phyloP scores from a whole-genome alignment of 352 stramenopile species.

The Blastocystis sp. region DNA sequence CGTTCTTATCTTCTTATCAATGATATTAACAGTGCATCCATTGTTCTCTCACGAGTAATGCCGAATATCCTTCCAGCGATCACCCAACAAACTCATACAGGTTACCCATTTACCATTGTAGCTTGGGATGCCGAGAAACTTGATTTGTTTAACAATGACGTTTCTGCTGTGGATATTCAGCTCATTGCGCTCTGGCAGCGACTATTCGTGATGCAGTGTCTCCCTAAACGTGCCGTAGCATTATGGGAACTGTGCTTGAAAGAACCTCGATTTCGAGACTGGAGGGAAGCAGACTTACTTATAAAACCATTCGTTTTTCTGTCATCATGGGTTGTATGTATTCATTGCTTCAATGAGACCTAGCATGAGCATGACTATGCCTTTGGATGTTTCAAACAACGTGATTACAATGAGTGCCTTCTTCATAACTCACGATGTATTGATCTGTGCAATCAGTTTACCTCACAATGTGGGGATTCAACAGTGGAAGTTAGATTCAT shows the following conservation, averaged over 20 bases:
- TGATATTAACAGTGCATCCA: background rate
- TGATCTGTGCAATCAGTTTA: background rate
- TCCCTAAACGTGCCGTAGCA: background rate
- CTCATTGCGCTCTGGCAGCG: background rate
- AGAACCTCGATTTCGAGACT: conserved; percentile 48
- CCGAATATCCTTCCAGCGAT: background rate
- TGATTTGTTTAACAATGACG: conserved; percentile 43
- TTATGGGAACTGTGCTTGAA: background rate
- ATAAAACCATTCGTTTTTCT: background rate
- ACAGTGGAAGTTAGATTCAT: background rate
- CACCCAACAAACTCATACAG: background rate
- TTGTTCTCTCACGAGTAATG: background rate
- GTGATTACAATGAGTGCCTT: background rate
- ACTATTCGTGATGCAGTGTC: conserved; percentile 16
- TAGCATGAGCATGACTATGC: background rate
- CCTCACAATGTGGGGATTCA: background rate
- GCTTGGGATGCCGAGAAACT: conserved; percentile 63
- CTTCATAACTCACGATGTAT: background rate
- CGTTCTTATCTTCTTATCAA: background rate
- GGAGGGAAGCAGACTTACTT: background rate
- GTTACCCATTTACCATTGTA: conserved; percentile 1
- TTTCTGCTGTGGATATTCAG: conserved; percentile 16
- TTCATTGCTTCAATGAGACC: background rate
- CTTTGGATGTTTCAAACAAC: background rate
- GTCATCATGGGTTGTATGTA: background rate